Evolutionary conservation across 2,329 filamentous ascomycete genomes (phyloP).

Genomic region (Monosporascus ibericus): DNA sequence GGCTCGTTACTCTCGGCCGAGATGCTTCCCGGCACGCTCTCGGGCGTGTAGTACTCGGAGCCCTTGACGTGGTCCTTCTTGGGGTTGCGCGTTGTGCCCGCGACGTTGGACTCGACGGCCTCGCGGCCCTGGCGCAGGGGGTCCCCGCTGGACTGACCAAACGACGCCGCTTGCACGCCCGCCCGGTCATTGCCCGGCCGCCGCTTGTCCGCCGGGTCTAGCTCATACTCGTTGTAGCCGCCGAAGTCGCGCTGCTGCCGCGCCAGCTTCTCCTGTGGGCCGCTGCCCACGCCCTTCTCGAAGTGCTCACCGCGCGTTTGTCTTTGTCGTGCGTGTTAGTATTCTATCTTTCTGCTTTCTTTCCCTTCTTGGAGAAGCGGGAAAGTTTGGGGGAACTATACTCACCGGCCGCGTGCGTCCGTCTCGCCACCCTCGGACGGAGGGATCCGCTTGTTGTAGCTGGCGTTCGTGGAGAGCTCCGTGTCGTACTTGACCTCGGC

Average conservation of each 20-base stretch:
- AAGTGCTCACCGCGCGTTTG: slow-evolving; percentile 38
- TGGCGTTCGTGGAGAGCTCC: slow-evolving; percentile 38
- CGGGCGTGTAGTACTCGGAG: slow-evolving; percentile 32
- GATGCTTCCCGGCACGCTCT: slow-evolving; percentile 36
- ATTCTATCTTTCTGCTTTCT: too few relatives aligned
- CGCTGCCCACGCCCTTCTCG: slow-evolving; percentile 31
- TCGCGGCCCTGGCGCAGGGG: slow-evolving; percentile 31
- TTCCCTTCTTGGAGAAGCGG: neutral
- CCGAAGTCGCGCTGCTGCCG: slow-evolving; percentile 22
- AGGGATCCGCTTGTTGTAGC: slow-evolving; percentile 41
- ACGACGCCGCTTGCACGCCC: slow-evolving; percentile 2
- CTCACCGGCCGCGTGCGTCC: slow-evolving; percentile 38
- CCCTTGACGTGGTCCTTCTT: slow-evolving; percentile 35
- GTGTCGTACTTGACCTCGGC: slow-evolving; percentile 33
- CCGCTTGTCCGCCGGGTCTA: slow-evolving; percentile 12
- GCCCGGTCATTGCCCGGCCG: slow-evolving; percentile 8
- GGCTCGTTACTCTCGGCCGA: slow-evolving; percentile 36
- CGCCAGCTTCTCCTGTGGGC: slow-evolving; percentile 34
- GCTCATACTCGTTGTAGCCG: slow-evolving; percentile 33
- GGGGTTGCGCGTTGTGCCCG: slow-evolving; percentile 26
- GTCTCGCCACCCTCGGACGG: slow-evolving; percentile 38
- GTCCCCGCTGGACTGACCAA: slow-evolving; percentile 16
- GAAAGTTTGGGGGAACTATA: slow-evolving; percentile 2
- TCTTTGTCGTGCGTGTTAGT: slow-evolving; percentile 21
- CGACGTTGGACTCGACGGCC: slow-evolving; percentile 33